phyloP scores from a whole-genome alignment of 140 eudicot genomes.

The Erigeron philadelphicus region DNA sequence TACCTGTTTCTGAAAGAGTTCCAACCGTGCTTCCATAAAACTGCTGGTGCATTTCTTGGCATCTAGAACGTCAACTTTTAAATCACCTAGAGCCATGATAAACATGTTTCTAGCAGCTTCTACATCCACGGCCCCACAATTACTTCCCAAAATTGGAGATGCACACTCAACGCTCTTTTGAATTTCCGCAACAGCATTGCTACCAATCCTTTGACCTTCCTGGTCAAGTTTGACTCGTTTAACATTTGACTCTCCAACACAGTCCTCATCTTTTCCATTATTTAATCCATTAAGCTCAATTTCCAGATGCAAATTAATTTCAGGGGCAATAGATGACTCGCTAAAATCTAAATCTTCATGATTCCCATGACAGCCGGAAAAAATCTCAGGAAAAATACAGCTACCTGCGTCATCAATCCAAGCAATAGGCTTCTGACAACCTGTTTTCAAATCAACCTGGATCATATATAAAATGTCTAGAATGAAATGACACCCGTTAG shows the following conservation, averaged over 20 bases:
- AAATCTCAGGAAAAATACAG: conserved; percentile 63
- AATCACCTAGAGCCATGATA: conserved; percentile 24
- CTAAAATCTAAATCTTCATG: conserved; percentile 35
- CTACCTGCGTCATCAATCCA: conserved; percentile 80
- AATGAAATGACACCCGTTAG: conserved; percentile 37
- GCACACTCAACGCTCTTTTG: conserved; percentile 33
- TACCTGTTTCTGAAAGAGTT: conserved; percentile 66
- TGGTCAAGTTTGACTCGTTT: conserved; percentile 34
- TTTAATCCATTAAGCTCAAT: conserved; percentile 46
- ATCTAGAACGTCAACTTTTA: conserved; percentile 39
- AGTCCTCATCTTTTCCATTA: conserved; percentile 38
- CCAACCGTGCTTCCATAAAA: conserved; percentile 42
- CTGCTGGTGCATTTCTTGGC: conserved; percentile 36
- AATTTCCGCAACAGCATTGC: conserved; percentile 26
- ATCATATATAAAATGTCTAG: conserved; percentile 64
- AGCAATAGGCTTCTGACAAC: conserved; percentile 66
- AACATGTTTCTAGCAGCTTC: conserved; percentile 48
- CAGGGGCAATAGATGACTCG: conserved; percentile 35
- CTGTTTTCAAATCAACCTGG: conserved; percentile 60
- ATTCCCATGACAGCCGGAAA: conserved; percentile 25
- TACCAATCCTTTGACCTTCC: conserved; percentile 14
- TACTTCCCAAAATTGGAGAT: conserved; percentile 16
- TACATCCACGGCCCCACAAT: conserved; percentile 33
- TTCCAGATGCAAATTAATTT: conserved; percentile 61
- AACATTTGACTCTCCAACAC: conserved; percentile 54